Conservation (phyloP, 345 rosid genomes). For the Boechera divaricarpa region DNA sequence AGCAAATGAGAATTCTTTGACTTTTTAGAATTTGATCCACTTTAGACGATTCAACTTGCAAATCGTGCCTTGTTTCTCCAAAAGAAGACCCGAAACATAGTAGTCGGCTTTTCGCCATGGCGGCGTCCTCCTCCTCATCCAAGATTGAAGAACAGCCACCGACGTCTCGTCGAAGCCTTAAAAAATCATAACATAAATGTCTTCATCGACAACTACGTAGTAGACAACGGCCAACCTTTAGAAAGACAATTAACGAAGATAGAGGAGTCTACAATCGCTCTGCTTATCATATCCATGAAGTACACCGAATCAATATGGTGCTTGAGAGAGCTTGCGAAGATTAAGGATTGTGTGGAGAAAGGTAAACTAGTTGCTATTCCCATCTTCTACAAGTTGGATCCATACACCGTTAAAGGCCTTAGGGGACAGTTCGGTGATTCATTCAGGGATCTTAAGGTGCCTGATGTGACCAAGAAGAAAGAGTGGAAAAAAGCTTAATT, state of each 20-base stretch:
- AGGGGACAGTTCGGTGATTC: constrained; percentile 12
- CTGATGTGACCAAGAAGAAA: not conserved
- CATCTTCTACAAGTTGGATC: not conserved
- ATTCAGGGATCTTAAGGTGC: not conserved
- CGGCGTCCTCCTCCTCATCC: not conserved
- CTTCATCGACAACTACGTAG: constrained; percentile 19
- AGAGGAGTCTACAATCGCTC: not conserved
- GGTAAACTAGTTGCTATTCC: constrained; percentile 13
- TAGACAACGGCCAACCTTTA: not conserved
- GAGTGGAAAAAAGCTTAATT: constrained; percentile 29
- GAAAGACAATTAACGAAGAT: not conserved
- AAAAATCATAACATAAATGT: not conserved
- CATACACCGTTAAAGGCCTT: not conserved
- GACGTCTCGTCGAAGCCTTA: constrained; percentile 18
- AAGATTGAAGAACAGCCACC: not conserved
- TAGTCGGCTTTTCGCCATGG: not conserved
- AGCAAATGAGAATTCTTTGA: too few relatives aligned
- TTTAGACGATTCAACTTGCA: too few relatives aligned
- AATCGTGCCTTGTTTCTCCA: too few relatives aligned
- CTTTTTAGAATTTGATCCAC: too few relatives aligned
- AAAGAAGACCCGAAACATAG: too few relatives aligned
- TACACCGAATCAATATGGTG: constrained; percentile 15
- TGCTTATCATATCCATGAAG: not conserved
- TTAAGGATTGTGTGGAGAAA: not conserved
- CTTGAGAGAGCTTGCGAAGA: constrained; percentile 21